Conservation (phyloP, 345 rosid genomes). For the Arabis hirsuta region DNA sequence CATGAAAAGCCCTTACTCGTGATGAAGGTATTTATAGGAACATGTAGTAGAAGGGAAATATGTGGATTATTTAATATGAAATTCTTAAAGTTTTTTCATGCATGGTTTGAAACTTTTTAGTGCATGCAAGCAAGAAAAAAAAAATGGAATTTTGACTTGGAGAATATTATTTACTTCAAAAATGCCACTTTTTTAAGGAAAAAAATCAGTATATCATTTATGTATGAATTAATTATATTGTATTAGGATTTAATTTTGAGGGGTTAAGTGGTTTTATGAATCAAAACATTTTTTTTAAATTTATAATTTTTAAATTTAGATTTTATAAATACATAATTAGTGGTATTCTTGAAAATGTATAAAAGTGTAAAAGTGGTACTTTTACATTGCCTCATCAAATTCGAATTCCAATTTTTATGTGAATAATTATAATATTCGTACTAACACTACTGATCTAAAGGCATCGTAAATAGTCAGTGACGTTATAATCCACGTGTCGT, state of each 20-base stretch:
- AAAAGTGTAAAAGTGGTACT: no score
- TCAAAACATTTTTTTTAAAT: no score
- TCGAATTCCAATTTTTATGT: constrained; percentile 18
- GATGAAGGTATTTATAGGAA: constrained; percentile 38
- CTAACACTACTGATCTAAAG: constrained; percentile 23
- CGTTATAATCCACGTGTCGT: constrained; percentile 31
- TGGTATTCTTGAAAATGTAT: no score
- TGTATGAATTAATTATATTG: no score
- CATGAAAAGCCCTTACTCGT: constrained; percentile 2
- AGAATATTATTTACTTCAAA: constrained; percentile 11
- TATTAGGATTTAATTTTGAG: no score
- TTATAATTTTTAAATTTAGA: no score
- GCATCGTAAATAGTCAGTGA: constrained; percentile 9
- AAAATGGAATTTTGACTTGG: constrained; percentile 32
- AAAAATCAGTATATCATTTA: no score
- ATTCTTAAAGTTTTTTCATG: not conserved
- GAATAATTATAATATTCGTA: constrained; percentile 31
- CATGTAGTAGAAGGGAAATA: not conserved
- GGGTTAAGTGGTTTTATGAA: no score
- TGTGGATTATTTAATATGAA: constrained; percentile 7
- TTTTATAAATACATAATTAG: no score
- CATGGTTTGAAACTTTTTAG: constrained; percentile 13
- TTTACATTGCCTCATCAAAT: not conserved
- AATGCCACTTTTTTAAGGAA: no score
- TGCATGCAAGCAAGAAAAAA: constrained; percentile 26